Evolutionary conservation across 2,329 filamentous ascomycete genomes (phyloP).

Genomic region (Myriosclerotinia scirpicola): DNA sequence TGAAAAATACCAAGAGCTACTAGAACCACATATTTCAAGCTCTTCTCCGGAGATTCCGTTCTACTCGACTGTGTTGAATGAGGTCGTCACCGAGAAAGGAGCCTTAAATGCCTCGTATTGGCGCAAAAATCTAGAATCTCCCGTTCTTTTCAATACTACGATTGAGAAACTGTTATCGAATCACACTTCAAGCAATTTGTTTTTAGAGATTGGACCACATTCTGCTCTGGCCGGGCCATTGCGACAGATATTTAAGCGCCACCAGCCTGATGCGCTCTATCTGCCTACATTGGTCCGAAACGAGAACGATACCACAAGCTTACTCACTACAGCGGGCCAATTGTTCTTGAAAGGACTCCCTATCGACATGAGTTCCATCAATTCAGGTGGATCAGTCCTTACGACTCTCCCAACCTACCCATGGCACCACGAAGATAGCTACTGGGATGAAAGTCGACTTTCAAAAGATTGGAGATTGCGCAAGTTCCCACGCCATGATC

Average conservation of each 20-base stretch:
- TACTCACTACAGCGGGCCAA: background rate
- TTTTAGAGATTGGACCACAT: constrained; percentile 5
- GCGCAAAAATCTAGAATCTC: background rate
- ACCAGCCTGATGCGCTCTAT: background rate
- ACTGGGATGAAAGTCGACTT: constrained; percentile 54
- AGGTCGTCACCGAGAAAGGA: background rate
- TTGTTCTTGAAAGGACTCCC: background rate
- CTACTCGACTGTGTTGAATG: background rate
- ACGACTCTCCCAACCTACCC: constrained; percentile 51
- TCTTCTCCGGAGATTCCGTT: background rate
- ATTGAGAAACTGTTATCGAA: background rate
- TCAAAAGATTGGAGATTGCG: constrained; percentile 42
- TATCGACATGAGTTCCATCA: background rate
- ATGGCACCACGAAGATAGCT: constrained; percentile 52
- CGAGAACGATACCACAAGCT: background rate
- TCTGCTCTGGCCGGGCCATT: background rate
- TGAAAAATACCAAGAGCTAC: background rate
- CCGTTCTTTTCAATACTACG: background rate
- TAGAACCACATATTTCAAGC: background rate
- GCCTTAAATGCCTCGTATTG: background rate
- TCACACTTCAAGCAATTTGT: background rate
- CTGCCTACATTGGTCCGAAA: background rate
- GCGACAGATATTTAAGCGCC: background rate
- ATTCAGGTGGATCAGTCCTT: constrained; percentile 32
- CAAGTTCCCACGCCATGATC: background rate